Conservation (phyloP, 345 rosid species). For the Turritis glabra region DNA sequence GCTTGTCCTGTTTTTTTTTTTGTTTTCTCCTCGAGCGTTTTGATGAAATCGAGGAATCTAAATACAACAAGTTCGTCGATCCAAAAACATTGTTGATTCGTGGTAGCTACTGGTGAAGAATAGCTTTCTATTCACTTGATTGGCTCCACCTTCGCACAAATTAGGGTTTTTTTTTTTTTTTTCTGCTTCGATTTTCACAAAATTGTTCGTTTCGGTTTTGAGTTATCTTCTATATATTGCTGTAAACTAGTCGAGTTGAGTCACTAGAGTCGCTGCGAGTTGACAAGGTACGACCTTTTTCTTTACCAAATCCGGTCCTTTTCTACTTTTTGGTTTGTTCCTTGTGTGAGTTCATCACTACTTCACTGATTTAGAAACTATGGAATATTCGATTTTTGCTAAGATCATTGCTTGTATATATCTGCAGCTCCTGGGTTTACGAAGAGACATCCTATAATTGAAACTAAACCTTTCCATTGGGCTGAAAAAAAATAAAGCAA, state of each 20-base stretch:
- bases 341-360: background rate
- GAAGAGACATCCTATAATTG: constrained; percentile 1
- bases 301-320: constrained; percentile 15
- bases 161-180: constrained; percentile 8
- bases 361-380: background rate
- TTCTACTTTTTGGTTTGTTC: background rate
- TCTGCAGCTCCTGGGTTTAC: constrained; percentile 24
- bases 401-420: background rate
- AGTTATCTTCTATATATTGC: background rate
- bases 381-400: constrained; percentile 20
- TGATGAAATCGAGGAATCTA: constrained; percentile 37
- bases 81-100: constrained; percentile 13
- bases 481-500: background rate
- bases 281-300: constrained; percentile 36
- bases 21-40: constrained; percentile 19
- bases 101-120: background rate
- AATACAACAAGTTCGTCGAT: constrained; percentile 25
- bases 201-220: background rate
- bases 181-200: background rate
- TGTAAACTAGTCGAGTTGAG: constrained; percentile 29
- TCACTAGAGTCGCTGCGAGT: constrained; percentile 26
- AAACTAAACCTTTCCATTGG: background rate
- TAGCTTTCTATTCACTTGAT: constrained; percentile 29
- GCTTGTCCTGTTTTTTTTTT: constrained; percentile 29
- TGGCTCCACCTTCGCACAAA: constrained; percentile 24